A percentile compares a stretch with the other conserved stretches of the same genome.
Conservation (phyloP, 2,329 filamentous ascomycete species). For the Coniochaeta sp. region DNA sequence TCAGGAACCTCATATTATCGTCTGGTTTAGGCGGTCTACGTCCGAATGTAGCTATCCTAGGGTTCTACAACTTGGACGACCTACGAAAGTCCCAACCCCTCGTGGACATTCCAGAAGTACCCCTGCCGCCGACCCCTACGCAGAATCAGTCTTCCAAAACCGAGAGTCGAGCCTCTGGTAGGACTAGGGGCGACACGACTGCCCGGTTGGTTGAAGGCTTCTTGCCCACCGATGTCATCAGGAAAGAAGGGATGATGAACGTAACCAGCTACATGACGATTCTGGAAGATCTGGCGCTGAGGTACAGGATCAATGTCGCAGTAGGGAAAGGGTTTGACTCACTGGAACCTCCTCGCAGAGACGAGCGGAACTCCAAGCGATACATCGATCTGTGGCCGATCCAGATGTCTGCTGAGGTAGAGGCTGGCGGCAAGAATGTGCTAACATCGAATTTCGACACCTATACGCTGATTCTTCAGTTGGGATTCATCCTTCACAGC, state of each 20-base stretch:
- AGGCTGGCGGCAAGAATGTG: conserved; percentile 58
- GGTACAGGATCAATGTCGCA: conserved; percentile 76
- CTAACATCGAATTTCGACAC: conserved; percentile 80
- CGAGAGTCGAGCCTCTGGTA: conserved; percentile 18
- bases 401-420: conserved; percentile 83
- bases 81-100: conserved; percentile 53
- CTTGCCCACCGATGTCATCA: conserved; percentile 64
- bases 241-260: conserved; percentile 60
- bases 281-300: conserved; percentile 71
- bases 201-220: conserved; percentile 48
- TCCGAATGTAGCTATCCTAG: conserved; percentile 78
- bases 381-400: conserved; percentile 90
- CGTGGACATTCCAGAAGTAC: conserved; percentile 47
- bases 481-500: conserved; percentile 77
- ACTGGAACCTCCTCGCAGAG: conserved; percentile 61
- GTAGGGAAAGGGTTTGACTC: conserved; percentile 75
- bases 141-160: neutral
- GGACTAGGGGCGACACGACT: conserved; percentile 46
- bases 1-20: conserved; percentile 73
- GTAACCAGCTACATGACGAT: conserved; percentile 73
- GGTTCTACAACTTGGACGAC: conserved; percentile 75
- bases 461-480: conserved; percentile 75
- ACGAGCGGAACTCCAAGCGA: conserved; percentile 57
- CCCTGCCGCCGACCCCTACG: conserved; percentile 27
- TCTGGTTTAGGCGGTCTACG: conserved; percentile 82